These are phyloP conservation scores for Albizia julibrissin DNA, from an alignment of 306 rosid genomes.

Conservation along the genomic window DNA sequence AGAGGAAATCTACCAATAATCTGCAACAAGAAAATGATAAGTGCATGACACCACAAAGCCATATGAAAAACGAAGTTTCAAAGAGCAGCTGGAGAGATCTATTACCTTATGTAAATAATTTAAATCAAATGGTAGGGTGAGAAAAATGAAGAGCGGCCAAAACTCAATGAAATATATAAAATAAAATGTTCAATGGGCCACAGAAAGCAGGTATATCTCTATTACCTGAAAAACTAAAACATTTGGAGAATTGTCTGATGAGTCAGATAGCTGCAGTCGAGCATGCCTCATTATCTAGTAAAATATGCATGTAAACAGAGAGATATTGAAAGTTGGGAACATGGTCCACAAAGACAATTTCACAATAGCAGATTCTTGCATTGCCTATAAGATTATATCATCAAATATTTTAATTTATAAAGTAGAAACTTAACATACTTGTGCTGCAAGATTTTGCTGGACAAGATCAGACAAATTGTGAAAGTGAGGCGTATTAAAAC, in stretches of 20 bases:
- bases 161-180: not conserved
- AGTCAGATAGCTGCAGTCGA: slow-evolving; percentile 73
- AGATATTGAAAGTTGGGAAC: slow-evolving; percentile 23
- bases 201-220: slow-evolving; percentile 19
- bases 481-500: slow-evolving; percentile 77
- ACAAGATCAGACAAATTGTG: slow-evolving; percentile 95
- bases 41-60: slow-evolving; percentile 17
- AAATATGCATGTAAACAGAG: slow-evolving; percentile 34
- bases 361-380: slow-evolving; percentile 21
- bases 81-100: slow-evolving; percentile 19
- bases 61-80: slow-evolving; percentile 17
- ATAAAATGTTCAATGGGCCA: slow-evolving; percentile 15
- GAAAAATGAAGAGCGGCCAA: not conserved
- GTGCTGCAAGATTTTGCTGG: slow-evolving; percentile 69
- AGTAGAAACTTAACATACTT: slow-evolving; percentile 50
- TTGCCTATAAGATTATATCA: slow-evolving; percentile 14
- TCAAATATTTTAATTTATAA: slow-evolving; percentile 15
- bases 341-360: slow-evolving; percentile 14
- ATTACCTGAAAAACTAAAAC: slow-evolving; percentile 86
- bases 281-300: slow-evolving; percentile 62
- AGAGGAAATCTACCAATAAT: slow-evolving; percentile 80
- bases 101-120: not conserved
- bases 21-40: slow-evolving; percentile 46
- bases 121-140: not conserved
- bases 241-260: slow-evolving; percentile 68